Base-by-base conservation (phyloP, 208 protist genomes). In the Leishmania braziliensis region DNA sequence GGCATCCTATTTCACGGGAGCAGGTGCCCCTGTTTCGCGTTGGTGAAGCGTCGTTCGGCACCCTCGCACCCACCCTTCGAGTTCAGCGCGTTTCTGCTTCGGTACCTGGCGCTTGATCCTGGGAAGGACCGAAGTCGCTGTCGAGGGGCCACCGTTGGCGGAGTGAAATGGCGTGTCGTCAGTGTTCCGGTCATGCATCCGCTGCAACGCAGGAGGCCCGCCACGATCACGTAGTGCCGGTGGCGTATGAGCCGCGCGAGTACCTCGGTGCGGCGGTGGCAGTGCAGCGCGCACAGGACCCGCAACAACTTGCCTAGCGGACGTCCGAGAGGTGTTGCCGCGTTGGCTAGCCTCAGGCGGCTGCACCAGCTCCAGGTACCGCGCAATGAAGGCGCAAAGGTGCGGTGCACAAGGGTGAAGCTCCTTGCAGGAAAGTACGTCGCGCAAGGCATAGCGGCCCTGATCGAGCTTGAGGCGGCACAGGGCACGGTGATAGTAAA, bases 401-500 rank as follows among this genome's bases (percentile, higher is more conserved):
- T 84, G 75, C 12, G 89, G 90, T 74, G 93, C 88, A n/a, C 79
- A 70, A 0, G 95, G 90, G 14, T 93, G 84, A 29, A 97, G 83
- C 76, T 93, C 66, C 75, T 95, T 89, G 78, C 92, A 96, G 16
- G 95, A 96, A 33, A 97, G 84, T 23, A 97, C 93, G 84, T 97
- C 95, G 66, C 95, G 91, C 78, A 97, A 77, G 33, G 89, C 95
- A 78, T 93, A 97, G 39, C 88, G 91, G 26, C 88, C 84, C 78
- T 96, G 89, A 79, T 91, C 75, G n/a, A 97, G 87, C 63, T 90
- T 86, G 82, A 98, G 95, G 16, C 95, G 88, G 76, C 91, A 95
- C 50, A 93, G 72, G 1, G 95, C 93, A 14, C 95, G 90, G 81
- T 97, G 93, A 71, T 95, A 95, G 83, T 90, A 97, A 81, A 95